Percentiles rank a stretch among this genome's conserved stretches.
These are phyloP conservation scores for Solanum microdontum DNA, from an alignment of 257 asterid genomes.

Conservation along the genomic window DNA sequence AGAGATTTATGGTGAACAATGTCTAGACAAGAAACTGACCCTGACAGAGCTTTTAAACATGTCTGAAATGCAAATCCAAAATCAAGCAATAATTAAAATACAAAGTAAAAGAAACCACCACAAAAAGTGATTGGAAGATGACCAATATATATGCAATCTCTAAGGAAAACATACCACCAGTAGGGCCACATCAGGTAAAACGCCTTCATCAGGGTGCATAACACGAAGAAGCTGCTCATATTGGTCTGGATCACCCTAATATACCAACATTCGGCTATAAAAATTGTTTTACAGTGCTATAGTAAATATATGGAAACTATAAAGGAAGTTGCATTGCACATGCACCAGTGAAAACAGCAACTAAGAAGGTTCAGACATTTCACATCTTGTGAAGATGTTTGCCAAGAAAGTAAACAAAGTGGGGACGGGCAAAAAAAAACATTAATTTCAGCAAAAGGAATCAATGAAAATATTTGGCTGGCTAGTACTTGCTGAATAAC, in stretches of 20 bases:
- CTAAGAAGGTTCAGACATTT: not conserved
- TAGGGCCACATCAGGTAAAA: conserved; percentile 56
- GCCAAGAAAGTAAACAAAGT: not conserved
- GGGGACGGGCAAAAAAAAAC: not conserved
- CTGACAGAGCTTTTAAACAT: conserved; percentile 57
- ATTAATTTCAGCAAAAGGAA: not conserved
- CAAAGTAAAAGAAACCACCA: not conserved
- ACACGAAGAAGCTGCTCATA: conserved; percentile 54
- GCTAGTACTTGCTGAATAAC: not conserved
- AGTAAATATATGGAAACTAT: not conserved
- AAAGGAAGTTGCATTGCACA: not conserved
- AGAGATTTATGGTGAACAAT: conserved; percentile 57
- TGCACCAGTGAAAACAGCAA: not conserved
- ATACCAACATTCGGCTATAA: not conserved
- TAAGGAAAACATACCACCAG: conserved; percentile 56
- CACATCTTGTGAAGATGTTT: not conserved
- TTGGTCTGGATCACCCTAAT: conserved; percentile 49
- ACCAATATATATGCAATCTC: not conserved
- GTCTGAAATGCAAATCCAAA: not conserved
- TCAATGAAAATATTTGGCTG: not conserved
- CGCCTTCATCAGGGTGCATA: conserved; percentile 33
- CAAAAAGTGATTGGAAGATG: not conserved
- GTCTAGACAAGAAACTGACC: conserved; percentile 59
- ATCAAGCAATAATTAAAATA: not conserved
- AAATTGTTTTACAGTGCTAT: not conserved